These are phyloP conservation scores for Aphanomyces cochlioides DNA, from an alignment of 352 stramenopile species.

Conservation along the genomic window DNA sequence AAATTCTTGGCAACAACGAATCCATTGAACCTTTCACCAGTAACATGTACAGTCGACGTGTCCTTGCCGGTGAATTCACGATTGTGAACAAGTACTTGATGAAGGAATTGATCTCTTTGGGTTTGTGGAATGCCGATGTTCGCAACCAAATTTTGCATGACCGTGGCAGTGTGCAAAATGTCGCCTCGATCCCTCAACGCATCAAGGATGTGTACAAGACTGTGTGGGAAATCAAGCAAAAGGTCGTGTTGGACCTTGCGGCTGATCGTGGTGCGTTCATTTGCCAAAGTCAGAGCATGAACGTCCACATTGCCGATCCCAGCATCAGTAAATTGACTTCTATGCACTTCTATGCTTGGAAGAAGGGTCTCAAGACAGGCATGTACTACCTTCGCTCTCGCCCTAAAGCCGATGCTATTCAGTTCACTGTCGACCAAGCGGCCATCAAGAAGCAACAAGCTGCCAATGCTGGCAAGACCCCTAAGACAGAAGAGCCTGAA, in stretches of 20 bases:
- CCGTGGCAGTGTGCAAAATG: constrained; percentile 93
- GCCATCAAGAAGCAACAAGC: constrained; percentile 52
- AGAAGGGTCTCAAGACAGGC: constrained; percentile 99
- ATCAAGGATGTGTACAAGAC: constrained; percentile 99
- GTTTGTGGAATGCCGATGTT: constrained; percentile 96
- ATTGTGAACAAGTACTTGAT: constrained; percentile 99
- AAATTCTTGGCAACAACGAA: constrained; percentile 99
- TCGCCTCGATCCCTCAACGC: constrained; percentile 68
- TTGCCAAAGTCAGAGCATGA: constrained; percentile 97
- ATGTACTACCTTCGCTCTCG: constrained; percentile 99
- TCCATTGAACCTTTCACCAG: constrained; percentile 98
- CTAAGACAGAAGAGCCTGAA: constrained; percentile 40
- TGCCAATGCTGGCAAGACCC: constrained; percentile 10
- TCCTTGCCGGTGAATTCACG: constrained; percentile 98
- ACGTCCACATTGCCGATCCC: constrained; percentile 99
- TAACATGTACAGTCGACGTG: constrained; percentile 99
- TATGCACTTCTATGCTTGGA: constrained; percentile 99
- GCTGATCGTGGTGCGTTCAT: constrained; percentile 98
- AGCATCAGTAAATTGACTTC: constrained; percentile 97
- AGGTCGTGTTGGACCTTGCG: constrained; percentile 95
- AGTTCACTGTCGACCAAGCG: constrained; percentile 99
- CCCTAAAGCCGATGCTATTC: constrained; percentile 98
- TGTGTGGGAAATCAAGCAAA: constrained; percentile 99
- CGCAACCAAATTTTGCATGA: constrained; percentile 99
- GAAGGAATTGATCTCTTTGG: constrained; percentile 93